Evolutionary conservation across 345 rosid species (phyloP).

Genomic region (Angophora floribunda): DNA sequence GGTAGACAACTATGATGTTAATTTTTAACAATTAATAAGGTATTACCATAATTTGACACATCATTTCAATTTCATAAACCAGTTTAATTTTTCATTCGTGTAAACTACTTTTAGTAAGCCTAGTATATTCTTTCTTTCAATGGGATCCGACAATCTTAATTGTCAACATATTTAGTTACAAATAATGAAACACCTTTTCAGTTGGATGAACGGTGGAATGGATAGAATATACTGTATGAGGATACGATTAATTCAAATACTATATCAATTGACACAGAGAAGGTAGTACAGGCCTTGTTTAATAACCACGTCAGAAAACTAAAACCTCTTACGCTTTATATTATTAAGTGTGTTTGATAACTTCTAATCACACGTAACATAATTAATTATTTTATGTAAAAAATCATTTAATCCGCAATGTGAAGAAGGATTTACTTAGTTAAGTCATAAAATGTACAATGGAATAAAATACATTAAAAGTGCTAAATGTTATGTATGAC

Average conservation of each 20-base stretch:
- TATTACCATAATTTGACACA: neutral
- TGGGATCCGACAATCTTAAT: neutral
- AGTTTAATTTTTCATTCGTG: neutral
- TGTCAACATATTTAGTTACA: neutral
- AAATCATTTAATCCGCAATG: neutral
- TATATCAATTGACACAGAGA: neutral
- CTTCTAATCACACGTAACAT: neutral
- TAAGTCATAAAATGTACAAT: neutral
- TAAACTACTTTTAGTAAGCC: neutral
- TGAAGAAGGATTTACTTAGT: neutral
- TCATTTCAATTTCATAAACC: neutral
- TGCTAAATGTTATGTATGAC: too few relatives aligned
- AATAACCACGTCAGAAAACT: neutral
- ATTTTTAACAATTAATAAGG: neutral
- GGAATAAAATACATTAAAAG: neutral
- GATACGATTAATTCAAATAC: neutral
- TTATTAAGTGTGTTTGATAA: neutral
- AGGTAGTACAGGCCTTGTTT: neutral
- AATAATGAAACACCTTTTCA: neutral
- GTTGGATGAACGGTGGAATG: neutral
- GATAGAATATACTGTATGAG: neutral
- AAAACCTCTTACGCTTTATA: neutral
- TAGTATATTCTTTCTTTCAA: neutral
- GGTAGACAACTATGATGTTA: neutral
- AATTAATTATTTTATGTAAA: neutral